These are phyloP conservation scores for Euphorbia peplus DNA, from an alignment of 345 rosid genomes.

Conservation along the genomic window DNA sequence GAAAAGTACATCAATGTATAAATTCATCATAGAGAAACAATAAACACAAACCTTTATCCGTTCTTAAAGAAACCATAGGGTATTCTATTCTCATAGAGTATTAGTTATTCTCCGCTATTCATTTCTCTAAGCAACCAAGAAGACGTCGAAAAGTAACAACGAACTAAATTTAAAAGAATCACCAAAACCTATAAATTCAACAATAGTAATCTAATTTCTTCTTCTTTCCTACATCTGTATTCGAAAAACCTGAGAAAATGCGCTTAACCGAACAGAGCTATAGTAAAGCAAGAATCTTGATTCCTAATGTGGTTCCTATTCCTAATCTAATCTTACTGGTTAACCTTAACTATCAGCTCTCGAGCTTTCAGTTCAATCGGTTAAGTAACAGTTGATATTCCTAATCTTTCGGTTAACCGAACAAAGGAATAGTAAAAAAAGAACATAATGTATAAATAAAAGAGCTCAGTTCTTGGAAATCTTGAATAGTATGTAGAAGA, in stretches of 20 bases:
- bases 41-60: background rate
- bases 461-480: no score
- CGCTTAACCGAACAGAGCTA: no score
- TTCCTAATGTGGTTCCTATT: no score
- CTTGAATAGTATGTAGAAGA: background rate
- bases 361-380: no score
- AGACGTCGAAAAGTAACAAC: background rate
- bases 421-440: no score
- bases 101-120: background rate
- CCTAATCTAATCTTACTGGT: no score
- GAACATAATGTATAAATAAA: no score
- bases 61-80: background rate
- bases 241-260: background rate
- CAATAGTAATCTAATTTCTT: background rate
- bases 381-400: no score
- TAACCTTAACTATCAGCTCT: no score
- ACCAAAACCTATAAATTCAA: background rate
- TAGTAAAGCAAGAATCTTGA: no score
- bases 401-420: no score
- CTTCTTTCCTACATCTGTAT: background rate
- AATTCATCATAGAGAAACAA: background rate
- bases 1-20: constrained; percentile 8
- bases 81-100: background rate
- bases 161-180: background rate
- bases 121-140: constrained; percentile 1